Conservation (phyloP, 2,329 filamentous ascomycete genomes). For the Albophoma yamanashiensis region DNA sequence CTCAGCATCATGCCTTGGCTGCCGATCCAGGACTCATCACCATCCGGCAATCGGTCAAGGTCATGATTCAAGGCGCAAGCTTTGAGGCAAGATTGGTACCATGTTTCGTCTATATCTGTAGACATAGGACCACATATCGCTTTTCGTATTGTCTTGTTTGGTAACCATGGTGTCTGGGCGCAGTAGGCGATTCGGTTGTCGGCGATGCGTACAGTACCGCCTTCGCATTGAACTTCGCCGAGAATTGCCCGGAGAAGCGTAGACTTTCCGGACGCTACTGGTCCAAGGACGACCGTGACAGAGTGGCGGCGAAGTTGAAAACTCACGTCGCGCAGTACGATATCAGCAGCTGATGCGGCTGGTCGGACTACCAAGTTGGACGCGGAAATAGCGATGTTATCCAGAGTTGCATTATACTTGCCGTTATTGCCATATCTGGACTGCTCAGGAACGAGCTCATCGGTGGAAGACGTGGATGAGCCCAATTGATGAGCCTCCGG, state of each 20-base stretch:
- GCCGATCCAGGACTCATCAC: constrained; percentile 18
- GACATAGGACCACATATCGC: background rate
- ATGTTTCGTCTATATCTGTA: background rate
- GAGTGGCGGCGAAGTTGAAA: background rate
- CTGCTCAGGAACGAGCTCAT: background rate
- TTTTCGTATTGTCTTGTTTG: background rate
- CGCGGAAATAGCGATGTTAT: background rate
- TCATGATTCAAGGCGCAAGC: background rate
- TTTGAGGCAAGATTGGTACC: background rate
- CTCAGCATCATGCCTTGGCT: constrained; percentile 19
- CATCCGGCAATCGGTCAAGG: background rate
- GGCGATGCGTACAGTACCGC: background rate
- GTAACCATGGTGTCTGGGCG: background rate
- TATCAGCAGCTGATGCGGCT: background rate
- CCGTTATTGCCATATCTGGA: background rate
- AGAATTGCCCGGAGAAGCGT: background rate
- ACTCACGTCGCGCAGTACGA: background rate
- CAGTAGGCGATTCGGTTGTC: background rate
- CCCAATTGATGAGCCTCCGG: background rate
- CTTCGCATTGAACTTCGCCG: background rate
- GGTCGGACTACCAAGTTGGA: background rate
- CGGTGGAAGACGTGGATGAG: background rate
- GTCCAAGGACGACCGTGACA: background rate
- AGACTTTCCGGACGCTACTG: background rate
- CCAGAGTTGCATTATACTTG: background rate